Base-by-base conservation (phyloP, 352 stramenopile genomes). In the Pythium diclinum region DNA sequence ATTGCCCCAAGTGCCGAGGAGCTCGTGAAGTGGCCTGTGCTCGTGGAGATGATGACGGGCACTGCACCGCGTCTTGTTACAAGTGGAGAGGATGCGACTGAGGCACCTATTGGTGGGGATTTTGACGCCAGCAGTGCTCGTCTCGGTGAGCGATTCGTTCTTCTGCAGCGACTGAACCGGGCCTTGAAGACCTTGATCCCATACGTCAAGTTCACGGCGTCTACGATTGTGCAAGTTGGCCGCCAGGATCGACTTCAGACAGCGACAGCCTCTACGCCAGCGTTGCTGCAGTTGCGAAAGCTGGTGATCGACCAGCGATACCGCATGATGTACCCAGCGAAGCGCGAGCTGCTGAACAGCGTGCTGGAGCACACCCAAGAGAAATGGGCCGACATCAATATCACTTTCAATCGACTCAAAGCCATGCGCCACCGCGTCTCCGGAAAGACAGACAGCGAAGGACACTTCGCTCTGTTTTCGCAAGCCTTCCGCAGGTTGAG, bases 401-500 rank as follows among this genome's bases (percentile, higher is more conserved):
- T 28, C 25, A 28, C 25, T 28, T 28, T 28, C 25, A 93, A 92
- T 52, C 77, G 87, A 16, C 81, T 81, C 10, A 93, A 91, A 62
- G 87, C 87, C 14, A 94, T 92, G 87, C 83, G 83, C 0, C 83
- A 92, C 54, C 85, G 83, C 11, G 68, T 75, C 10, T 77, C 73
- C 3, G 77, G 78, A 1, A 83, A 88, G 49, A 62, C 68, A 0
- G 88, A 96, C 52, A 48, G 48, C 0, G 77, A 94, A 53, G 89
- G 78, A 13, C 70, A 83, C 0, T 87, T 86, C 16, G 77, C 81
- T 8, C 68, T 95, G 1, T 96, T 96, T 58, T 88, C 81, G 9
- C 89, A 97, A 63, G 90, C 88, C 2, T 95, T 95, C 60, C 74
- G 83, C 1, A 84, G 95, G 56, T 73, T 96, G 0, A 87, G 23